phyloP scores from a whole-genome alignment of 78 protist species.

The Pigoraptor vietnamica region DNA sequence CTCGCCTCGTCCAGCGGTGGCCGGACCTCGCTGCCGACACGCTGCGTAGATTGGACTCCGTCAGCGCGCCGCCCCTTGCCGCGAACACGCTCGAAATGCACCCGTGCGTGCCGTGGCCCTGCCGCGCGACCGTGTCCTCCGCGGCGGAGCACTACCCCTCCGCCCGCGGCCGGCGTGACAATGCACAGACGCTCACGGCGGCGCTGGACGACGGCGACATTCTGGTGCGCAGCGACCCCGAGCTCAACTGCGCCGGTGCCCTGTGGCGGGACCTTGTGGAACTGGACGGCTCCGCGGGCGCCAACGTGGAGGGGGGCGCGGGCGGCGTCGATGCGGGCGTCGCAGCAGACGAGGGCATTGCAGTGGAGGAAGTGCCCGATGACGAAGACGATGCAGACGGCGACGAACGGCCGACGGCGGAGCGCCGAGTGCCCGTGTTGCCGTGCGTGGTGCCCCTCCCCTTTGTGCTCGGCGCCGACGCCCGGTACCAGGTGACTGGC shows the following conservation, averaged over 20 bases:
- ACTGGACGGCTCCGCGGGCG: too few species aligned
- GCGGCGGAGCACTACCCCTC: background rate
- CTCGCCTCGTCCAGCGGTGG: background rate
- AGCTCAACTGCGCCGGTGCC: background rate
- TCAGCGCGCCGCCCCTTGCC: background rate
- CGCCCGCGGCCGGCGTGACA: background rate
- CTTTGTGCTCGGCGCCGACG: background rate
- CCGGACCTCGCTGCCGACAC: background rate
- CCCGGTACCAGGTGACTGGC: background rate
- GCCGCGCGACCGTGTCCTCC: background rate
- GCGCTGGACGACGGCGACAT: background rate
- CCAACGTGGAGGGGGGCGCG: too few species aligned
- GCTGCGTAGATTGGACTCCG: background rate
- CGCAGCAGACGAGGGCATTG: background rate
- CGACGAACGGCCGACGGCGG: background rate
- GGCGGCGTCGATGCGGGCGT: background rate
- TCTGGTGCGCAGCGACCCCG: background rate
- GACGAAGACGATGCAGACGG: background rate
- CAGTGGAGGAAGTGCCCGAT: background rate
- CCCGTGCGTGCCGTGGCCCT: background rate
- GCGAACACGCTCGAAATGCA: background rate
- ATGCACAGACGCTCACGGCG: background rate
- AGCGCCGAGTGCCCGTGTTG: background rate
- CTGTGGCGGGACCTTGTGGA: background rate
- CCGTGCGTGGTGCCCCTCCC: background rate